A percentile compares a stretch with the other conserved stretches of the same genome.
phyloP scores from a whole-genome alignment of 306 rosid genomes.

The Parietaria judaica region DNA sequence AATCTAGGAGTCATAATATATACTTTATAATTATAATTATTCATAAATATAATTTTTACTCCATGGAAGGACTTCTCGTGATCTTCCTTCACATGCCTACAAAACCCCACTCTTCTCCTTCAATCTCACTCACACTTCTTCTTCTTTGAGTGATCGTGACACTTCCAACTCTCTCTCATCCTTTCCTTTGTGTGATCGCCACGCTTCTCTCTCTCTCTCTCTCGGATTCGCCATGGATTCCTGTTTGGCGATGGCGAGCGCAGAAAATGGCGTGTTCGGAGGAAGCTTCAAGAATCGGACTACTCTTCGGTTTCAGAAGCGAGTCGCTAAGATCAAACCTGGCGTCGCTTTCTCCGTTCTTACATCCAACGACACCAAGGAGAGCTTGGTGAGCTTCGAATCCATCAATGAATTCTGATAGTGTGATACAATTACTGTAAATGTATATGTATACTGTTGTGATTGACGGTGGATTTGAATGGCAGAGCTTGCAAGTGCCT shows the following conservation, averaged over 20 bases:
- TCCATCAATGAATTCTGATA: not conserved
- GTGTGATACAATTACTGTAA: not conserved
- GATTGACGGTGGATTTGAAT: not conserved
- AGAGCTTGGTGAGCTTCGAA: slow-evolving; percentile 43
- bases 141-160: slow-evolving; percentile 15
- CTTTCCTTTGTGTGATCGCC: slow-evolving; percentile 18
- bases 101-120: slow-evolving; percentile 29
- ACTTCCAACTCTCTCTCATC: not conserved
- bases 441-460: no score
- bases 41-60: not conserved
- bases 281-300: slow-evolving; percentile 32
- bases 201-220: slow-evolving; percentile 13
- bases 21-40: slow-evolving; percentile 10
- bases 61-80: slow-evolving; percentile 47
- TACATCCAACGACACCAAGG: slow-evolving; percentile 45
- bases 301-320: slow-evolving; percentile 26
- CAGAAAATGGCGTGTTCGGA: slow-evolving; percentile 38
- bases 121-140: slow-evolving; percentile 28
- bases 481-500: slow-evolving; percentile 39
- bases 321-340: slow-evolving; percentile 32
- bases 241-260: slow-evolving; percentile 30
- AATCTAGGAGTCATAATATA: no score
- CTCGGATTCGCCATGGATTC: slow-evolving; percentile 42
- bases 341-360: slow-evolving; percentile 51
- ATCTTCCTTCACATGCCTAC: slow-evolving; percentile 24